A percentile compares a stretch with the other conserved stretches of the same genome.
Evolutionary conservation across 2,329 filamentous ascomycete genomes (phyloP).

Genomic region (Helotiales sp.): DNA sequence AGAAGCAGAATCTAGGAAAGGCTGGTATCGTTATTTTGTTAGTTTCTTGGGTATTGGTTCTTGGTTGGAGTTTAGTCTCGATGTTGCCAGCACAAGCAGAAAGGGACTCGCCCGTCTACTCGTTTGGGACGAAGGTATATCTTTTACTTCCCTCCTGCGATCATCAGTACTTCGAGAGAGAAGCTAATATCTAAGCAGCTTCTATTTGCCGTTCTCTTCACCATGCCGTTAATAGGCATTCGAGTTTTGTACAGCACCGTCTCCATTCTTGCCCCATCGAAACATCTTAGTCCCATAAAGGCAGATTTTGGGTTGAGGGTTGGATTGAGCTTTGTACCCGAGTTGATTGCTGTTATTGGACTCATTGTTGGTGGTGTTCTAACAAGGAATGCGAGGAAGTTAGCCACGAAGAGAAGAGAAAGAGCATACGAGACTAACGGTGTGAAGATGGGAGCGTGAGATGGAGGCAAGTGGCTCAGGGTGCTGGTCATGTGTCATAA

Average conservation of each 20-base stretch:
- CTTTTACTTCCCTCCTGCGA: background rate
- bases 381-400: constrained; percentile 20
- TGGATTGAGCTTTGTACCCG: constrained; percentile 32
- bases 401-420: background rate
- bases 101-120: background rate
- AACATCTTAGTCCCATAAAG: constrained; percentile 25
- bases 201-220: constrained; percentile 12
- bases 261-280: constrained; percentile 22
- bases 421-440: background rate
- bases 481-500: background rate
- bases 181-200: constrained; percentile 4
- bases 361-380: constrained; percentile 24
- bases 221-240: constrained; percentile 29
- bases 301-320: constrained; percentile 27
- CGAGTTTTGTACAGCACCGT: constrained; percentile 30
- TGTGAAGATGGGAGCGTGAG: background rate
- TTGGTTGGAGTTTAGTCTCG: constrained; percentile 1
- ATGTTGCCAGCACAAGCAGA: constrained; percentile 3
- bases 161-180: too few species aligned
- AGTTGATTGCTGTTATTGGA: constrained; percentile 21
- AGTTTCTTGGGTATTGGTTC: constrained; percentile 9
- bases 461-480: background rate
- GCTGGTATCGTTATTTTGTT: constrained; percentile 9
- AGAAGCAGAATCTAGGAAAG: constrained; percentile 6
- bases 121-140: background rate